Evolutionary conservation across 2,329 filamentous ascomycete genomes (phyloP).

Genomic region (Botrytis fabae): DNA sequence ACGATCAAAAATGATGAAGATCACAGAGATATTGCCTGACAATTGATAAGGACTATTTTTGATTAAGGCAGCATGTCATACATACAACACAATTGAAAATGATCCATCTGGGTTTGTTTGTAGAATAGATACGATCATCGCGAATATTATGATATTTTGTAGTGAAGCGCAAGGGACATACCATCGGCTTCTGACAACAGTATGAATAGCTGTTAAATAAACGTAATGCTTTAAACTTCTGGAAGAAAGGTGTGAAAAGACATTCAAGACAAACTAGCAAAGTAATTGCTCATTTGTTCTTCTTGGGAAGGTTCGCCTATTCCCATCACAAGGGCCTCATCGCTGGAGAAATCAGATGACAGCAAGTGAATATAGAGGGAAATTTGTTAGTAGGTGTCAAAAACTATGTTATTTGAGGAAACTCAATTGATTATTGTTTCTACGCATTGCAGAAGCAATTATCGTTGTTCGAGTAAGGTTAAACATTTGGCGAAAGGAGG

Average conservation of each 20-base stretch:
- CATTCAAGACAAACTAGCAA: too few relatives aligned
- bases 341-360: neutral
- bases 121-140: too few relatives aligned
- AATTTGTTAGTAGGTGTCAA: neutral
- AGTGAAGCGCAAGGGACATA: too few relatives aligned
- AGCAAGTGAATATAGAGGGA: neutral
- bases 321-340: neutral
- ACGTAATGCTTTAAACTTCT: too few relatives aligned
- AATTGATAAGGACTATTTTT: neutral
- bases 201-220: too few relatives aligned
- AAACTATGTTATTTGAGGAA: neutral
- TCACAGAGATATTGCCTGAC: neutral
- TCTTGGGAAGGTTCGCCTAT: neutral
- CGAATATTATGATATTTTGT: too few relatives aligned
- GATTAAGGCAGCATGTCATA: neutral
- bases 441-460: neutral
- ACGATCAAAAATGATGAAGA: neutral
- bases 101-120: too few relatives aligned
- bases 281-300: neutral
- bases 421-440: neutral
- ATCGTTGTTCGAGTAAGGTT: neutral
- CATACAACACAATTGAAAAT: neutral
- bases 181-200: too few relatives aligned
- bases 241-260: too few relatives aligned
- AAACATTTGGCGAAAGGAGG: neutral